Evolutionary conservation across 2,329 filamentous ascomycete species (phyloP), one percentile per base, ranked within the genome.

Genomic region (Corinectria fuckeliana): DNA sequence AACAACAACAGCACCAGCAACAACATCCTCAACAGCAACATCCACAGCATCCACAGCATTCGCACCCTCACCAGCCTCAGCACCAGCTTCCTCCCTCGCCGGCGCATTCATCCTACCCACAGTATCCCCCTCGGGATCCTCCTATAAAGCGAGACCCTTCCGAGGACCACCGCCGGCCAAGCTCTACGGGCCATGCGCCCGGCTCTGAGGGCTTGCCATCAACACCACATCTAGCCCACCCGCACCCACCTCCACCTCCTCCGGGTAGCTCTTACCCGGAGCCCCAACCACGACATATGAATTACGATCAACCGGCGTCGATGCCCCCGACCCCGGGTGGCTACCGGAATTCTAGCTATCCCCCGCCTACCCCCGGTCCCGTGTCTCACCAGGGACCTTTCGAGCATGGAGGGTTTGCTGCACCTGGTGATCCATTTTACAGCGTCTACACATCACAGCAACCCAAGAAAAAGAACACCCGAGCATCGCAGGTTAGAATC

Each of bases 391-490:
- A 75, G 34, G 67, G 74, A 20, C 64, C 75, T 6, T 80, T 81
- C 53, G 79, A 80, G 38, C 73, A 73, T 34, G 57, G 69, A 8
- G 61, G 63, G 28, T 77, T 76, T 42, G 55, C 63, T 23, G 57
- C 63, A 13, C 77, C 71, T 39, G 73, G 75, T 51, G 72, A 80
- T 64, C 63, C 75, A 42, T 74, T 77, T 55, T 75, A 77, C 58
- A 74, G 71, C 23, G 71, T 84, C 7, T 82, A 82, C 59, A 70
- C 80, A 4, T 75, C 81, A 5, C 76, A 3, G 77, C 78, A 4
- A 67, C 71, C 72, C 5, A 87, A 88, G 73, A 82, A 86, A 70
- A 88, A 88, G 76, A 85, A 85, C n/a, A 86, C 87, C 50, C 80
- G 86, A 67, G 86, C 86, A 26, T 87, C 86, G 8, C 86, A 89